Percentiles rank a stretch among this genome's conserved stretches.
phyloP scores from a whole-genome alignment of 768 basidiomycete species.

The Rhodocollybia butyracea region DNA sequence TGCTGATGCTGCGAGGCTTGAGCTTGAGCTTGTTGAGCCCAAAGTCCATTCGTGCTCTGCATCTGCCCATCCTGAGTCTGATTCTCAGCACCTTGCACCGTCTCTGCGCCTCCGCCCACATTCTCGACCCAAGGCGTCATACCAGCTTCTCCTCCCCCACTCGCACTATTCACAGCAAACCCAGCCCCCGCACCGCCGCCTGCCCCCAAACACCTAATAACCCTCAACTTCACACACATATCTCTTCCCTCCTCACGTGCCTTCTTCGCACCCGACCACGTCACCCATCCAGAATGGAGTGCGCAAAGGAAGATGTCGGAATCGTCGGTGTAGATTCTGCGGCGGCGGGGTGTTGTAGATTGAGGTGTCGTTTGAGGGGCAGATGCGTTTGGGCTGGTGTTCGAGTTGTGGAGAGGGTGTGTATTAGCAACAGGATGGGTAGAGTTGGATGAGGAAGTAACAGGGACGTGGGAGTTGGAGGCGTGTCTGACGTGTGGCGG shows the following conservation, averaged over 20 bases:
- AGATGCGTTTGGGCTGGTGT: not conserved
- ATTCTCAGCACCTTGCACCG: no score
- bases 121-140: no score
- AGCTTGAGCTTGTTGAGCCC: conserved; percentile 31
- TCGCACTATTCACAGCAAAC: not conserved
- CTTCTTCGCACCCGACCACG: conserved; percentile 39
- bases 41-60: not conserved
- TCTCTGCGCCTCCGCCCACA: no score
- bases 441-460: not conserved
- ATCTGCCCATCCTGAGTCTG: not conserved
- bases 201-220: conserved; percentile 33
- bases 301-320: conserved; percentile 70
- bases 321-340: conserved; percentile 77
- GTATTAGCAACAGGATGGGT: not conserved
- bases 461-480: not conserved
- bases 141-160: no score
- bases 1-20: conserved; percentile 9
- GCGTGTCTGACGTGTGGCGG: no score
- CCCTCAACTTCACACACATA: conserved; percentile 36
- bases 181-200: not conserved
- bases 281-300: conserved; percentile 60
- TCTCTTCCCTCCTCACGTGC: conserved; percentile 38
- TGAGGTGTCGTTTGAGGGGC: not conserved
- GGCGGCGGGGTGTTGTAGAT: conserved; percentile 21
- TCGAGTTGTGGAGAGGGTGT: not conserved